These are phyloP conservation scores for Circinella umbellata DNA, from an alignment of 371 early-diverging fungal genomes.

Conservation along the genomic window DNA sequence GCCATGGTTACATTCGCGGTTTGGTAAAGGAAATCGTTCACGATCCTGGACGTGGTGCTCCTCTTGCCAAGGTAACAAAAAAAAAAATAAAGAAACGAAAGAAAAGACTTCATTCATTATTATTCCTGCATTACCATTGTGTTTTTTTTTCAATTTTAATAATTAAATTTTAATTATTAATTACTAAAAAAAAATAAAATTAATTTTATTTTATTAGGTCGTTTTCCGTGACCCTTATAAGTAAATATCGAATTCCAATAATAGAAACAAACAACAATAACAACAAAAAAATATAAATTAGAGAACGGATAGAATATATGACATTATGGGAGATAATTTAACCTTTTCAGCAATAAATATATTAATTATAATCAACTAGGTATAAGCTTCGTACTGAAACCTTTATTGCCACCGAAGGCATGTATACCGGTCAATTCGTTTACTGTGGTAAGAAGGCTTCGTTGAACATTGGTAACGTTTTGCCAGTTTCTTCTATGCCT, in stretches of 20 bases:
- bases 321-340: neutral
- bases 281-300: neutral
- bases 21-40: slow-evolving; percentile 99
- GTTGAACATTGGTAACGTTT: slow-evolving; percentile 96
- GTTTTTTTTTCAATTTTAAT: no score
- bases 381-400: slow-evolving; percentile 92
- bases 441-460: slow-evolving; percentile 99
- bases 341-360: neutral
- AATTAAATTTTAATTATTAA: no score
- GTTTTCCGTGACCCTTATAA: slow-evolving; percentile 60
- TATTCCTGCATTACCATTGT: no score
- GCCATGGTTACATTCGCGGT: slow-evolving; percentile 96
- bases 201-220: slow-evolving; percentile 21
- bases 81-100: no score
- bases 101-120: no score
- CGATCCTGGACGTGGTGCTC: slow-evolving; percentile 99
- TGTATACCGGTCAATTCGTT: slow-evolving; percentile 99
- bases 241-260: slow-evolving; percentile 16
- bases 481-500: slow-evolving; percentile 96
- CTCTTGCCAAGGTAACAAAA: slow-evolving; percentile 92
- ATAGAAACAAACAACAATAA: neutral
- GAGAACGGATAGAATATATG: neutral
- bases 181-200: no score
- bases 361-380: slow-evolving; percentile 39
- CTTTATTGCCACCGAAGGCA: slow-evolving; percentile 99